Evolutionary conservation across 2,329 filamentous ascomycete genomes (phyloP).

Genomic region (Arthroderma sp.): DNA sequence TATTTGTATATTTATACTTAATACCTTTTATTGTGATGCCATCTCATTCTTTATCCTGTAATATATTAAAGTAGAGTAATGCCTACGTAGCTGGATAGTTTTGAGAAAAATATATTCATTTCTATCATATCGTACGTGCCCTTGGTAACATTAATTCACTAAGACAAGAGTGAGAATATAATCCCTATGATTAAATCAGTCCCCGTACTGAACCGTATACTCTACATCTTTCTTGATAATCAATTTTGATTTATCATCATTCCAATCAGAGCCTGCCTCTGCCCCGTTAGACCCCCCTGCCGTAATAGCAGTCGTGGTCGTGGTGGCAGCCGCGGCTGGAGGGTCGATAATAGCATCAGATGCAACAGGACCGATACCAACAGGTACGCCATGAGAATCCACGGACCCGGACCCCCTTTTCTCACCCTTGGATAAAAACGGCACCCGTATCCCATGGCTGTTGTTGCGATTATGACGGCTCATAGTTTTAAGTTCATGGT

Average conservation of each 20-base stretch:
- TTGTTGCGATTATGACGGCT: background rate
- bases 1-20: background rate
- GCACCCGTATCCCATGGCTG: background rate
- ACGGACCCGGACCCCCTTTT: background rate
- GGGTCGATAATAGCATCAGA: background rate
- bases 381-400: background rate
- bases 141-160: no score
- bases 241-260: constrained; percentile 9
- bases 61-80: no score
- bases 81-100: no score
- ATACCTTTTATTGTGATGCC: background rate
- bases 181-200: background rate
- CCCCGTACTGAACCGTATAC: constrained; percentile 9
- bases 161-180: no score
- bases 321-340: background rate
- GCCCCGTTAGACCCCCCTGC: background rate
- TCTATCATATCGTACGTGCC: background rate
- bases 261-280: background rate
- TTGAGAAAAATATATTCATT: background rate
- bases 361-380: background rate
- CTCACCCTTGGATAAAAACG: background rate
- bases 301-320: background rate
- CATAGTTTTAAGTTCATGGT: background rate
- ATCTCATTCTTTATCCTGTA: background rate
- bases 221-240: constrained; percentile 11